These are phyloP conservation scores for Nasturtium officinale DNA, from an alignment of 345 rosid genomes.

Conservation along the genomic window DNA sequence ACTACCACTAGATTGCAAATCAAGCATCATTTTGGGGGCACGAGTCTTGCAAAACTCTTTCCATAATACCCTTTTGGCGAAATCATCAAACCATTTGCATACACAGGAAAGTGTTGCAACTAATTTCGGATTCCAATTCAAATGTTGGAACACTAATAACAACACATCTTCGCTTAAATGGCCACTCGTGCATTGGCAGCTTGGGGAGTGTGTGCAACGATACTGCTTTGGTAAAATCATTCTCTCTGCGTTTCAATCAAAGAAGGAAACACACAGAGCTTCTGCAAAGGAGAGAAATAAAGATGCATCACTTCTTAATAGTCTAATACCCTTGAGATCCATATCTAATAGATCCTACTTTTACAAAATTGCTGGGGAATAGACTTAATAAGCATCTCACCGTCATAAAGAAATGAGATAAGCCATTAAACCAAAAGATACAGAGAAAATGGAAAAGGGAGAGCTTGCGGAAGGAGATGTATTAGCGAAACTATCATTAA, in stretches of 20 bases:
- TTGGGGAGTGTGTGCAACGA: conserved; percentile 91
- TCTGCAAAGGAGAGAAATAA: neutral
- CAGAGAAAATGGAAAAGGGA: neutral
- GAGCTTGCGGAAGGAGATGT: conserved; percentile 5
- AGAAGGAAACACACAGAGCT: conserved; percentile 19
- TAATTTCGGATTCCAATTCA: conserved; percentile 94
- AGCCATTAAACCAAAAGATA: neutral
- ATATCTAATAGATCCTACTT: neutral
- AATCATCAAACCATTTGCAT: conserved; percentile 98
- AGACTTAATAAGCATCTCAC: neutral
- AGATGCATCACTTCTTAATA: neutral
- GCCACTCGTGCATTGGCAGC: conserved; percentile 86
- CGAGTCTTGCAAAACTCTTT: conserved; percentile 93
- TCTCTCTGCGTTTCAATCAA: conserved; percentile 20
- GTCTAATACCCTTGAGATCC: neutral
- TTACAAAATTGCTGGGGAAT: neutral
- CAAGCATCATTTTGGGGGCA: conserved; percentile 92
- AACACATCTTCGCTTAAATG: conserved; percentile 84
- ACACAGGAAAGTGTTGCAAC: conserved; percentile 77
- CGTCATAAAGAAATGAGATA: neutral
- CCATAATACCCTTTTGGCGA: conserved; percentile 93
- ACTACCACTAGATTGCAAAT: conserved; percentile 91
- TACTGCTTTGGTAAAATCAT: conserved; percentile 90
- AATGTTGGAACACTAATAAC: conserved; percentile 75
- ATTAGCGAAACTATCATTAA: neutral